phyloP scores from a whole-genome alignment of 495 filamentous ascomycete genomes.

The Aspergillus diversus region DNA sequence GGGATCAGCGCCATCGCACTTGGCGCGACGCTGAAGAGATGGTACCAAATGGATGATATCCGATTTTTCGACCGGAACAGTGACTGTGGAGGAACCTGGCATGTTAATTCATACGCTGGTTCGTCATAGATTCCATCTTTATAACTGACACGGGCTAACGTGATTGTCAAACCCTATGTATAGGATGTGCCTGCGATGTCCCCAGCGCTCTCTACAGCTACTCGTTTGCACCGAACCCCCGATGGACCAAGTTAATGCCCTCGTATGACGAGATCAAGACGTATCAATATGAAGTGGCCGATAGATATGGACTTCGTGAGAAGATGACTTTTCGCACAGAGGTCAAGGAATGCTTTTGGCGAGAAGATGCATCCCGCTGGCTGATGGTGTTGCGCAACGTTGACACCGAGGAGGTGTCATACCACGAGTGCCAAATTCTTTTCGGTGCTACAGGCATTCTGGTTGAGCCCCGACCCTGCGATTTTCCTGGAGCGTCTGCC shows the following conservation, averaged over 20 bases:
- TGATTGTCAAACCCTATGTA: neutral
- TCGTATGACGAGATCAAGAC: slow-evolving; percentile 45
- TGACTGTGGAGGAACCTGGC: slow-evolving; percentile 32
- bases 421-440: slow-evolving; percentile 50
- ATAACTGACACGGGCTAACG: neutral
- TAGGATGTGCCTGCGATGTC: slow-evolving; percentile 32
- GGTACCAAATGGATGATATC: slow-evolving; percentile 34
- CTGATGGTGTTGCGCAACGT: slow-evolving; percentile 43
- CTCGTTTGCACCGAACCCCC: slow-evolving; percentile 50
- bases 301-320: slow-evolving; percentile 44
- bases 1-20: slow-evolving; percentile 29
- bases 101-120: slow-evolving; percentile 36
- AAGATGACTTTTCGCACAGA: slow-evolving; percentile 48
- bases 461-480: slow-evolving; percentile 27
- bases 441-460: slow-evolving; percentile 46
- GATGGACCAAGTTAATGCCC: slow-evolving; percentile 49
- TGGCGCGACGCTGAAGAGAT: slow-evolving; percentile 34
- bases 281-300: slow-evolving; percentile 48
- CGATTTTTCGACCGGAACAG: slow-evolving; percentile 33
- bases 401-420: slow-evolving; percentile 26
- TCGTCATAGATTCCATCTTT: neutral
- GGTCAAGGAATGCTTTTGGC: slow-evolving; percentile 46
- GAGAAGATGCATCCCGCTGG: slow-evolving; percentile 47
- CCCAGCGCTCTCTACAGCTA: slow-evolving; percentile 49
- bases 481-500: slow-evolving; percentile 48